phyloP scores from a whole-genome alignment of 192 early-diverging fungal species.

The Oehlia diaphana region DNA sequence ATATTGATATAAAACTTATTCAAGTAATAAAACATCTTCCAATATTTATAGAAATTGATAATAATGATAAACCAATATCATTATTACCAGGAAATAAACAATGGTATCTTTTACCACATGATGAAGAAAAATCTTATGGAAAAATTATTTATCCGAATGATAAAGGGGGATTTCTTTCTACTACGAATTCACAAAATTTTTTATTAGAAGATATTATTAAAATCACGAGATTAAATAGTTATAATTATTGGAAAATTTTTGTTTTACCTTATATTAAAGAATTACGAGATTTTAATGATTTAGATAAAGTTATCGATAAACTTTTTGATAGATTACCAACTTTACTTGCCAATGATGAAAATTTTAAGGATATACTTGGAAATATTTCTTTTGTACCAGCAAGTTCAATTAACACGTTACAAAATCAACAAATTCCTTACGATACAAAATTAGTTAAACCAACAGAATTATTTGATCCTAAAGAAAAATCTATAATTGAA shows the following conservation, averaged over 20 bases:
- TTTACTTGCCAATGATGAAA: neutral
- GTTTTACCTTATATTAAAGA: neutral
- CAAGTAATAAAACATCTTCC: neutral
- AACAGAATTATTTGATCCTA: neutral
- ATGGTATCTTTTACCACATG: neutral
- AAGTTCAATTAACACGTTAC: neutral
- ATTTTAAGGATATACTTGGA: neutral
- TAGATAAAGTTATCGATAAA: neutral
- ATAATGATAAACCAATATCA: neutral
- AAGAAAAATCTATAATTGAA: neutral
- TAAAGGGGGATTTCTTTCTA: neutral
- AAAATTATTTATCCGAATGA: neutral
- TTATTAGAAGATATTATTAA: slow-evolving; percentile 1
- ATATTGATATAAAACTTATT: neutral
- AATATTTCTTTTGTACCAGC: neutral
- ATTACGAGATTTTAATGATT: neutral
- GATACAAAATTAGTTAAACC: neutral
- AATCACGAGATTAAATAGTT: neutral
- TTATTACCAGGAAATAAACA: neutral
- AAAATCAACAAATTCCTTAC: neutral
- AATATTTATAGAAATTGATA: neutral
- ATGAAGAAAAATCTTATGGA: neutral
- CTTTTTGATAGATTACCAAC: slow-evolving; percentile 1
- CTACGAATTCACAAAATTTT: neutral
- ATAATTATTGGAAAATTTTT: neutral